Conservation (phyloP, 2,329 filamentous ascomycete species). For the Trichoderma sp. region DNA sequence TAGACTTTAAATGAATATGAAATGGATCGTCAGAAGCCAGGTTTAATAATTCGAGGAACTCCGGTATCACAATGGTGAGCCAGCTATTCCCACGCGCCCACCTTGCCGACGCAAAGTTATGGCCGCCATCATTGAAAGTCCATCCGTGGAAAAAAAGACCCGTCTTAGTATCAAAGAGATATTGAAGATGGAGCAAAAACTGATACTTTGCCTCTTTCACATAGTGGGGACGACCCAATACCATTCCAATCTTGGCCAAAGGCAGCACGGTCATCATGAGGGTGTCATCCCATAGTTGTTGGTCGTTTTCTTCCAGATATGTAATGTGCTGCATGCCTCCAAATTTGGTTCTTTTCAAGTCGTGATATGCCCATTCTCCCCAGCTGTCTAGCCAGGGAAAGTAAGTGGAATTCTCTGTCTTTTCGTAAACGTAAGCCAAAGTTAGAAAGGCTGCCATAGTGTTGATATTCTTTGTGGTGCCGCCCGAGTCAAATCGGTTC, state of each 20-base stretch:
- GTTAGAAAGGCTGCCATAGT: conserved; percentile 22
- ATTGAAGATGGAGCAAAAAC: conserved; percentile 17
- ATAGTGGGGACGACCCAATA: conserved; percentile 12
- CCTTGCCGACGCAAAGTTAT: conserved; percentile 11
- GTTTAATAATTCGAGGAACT: conserved; percentile 16
- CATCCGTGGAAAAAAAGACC: conserved; percentile 23
- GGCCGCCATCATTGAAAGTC: conserved; percentile 17
- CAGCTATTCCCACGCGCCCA: conserved; percentile 24
- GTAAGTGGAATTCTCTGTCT: conserved; percentile 9
- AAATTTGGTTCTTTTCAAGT: conserved; percentile 17
- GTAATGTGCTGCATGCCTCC: conserved; percentile 25
- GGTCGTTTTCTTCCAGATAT: conserved; percentile 21
- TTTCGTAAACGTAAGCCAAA: conserved; percentile 15
- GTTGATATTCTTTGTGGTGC: conserved; percentile 22
- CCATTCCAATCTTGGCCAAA: conserved; percentile 16
- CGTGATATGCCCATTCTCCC: conserved; percentile 21
- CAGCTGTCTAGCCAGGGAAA: conserved; percentile 19
- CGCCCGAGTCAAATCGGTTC: background rate
- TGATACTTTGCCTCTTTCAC: conserved; percentile 17
- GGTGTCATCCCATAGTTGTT: conserved; percentile 22
- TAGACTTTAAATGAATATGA: conserved; percentile 2
- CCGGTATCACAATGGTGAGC: conserved; percentile 19
- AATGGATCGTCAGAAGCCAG: conserved; percentile 6
- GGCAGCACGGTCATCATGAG: conserved; percentile 23
- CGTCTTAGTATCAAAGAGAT: conserved; percentile 14